Evolutionary conservation across 2,329 filamentous ascomycete genomes (phyloP).

Genomic region (Pezizomycotina sp.): DNA sequence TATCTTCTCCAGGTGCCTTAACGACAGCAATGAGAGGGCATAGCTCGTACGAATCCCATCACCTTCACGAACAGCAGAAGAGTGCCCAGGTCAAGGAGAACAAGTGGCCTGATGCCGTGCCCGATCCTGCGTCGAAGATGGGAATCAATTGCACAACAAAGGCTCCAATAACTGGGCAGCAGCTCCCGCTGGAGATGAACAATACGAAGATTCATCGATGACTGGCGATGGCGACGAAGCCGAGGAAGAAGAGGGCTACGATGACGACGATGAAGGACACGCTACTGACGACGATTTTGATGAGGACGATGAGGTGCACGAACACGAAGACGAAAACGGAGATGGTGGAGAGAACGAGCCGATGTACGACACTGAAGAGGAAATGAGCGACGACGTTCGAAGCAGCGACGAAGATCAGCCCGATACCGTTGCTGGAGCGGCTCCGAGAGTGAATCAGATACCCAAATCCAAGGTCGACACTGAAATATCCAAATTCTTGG

Average conservation of each 20-base stretch:
- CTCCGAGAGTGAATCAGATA: conserved; percentile 42
- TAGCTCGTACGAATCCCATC: too few relatives aligned
- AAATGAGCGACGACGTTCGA: conserved; percentile 21
- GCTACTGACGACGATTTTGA: neutral
- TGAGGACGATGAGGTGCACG: conserved; percentile 6
- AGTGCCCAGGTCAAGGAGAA: too few relatives aligned
- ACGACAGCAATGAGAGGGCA: too few relatives aligned
- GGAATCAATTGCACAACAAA: too few relatives aligned
- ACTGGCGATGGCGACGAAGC: conserved; percentile 29
- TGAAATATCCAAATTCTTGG: conserved; percentile 74
- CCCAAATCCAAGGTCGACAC: conserved; percentile 56
- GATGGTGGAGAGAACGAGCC: conserved; percentile 6
- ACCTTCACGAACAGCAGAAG: too few relatives aligned
- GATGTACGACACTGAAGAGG: conserved; percentile 8
- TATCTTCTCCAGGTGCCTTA: too few relatives aligned
- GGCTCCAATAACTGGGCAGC: neutral
- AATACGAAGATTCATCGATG: conserved; percentile 15
- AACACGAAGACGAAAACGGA: conserved; percentile 3
- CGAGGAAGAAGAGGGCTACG: conserved; percentile 28
- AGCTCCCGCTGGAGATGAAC: conserved; percentile 3
- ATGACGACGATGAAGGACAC: neutral
- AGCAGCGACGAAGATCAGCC: conserved; percentile 31
- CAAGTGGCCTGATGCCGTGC: too few relatives aligned
- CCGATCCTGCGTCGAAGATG: too few relatives aligned
- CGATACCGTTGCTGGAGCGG: conserved; percentile 28